These are phyloP conservation scores for Pterocarpus macrocarpus DNA, from an alignment of 306 rosid species.

Conservation along the genomic window DNA sequence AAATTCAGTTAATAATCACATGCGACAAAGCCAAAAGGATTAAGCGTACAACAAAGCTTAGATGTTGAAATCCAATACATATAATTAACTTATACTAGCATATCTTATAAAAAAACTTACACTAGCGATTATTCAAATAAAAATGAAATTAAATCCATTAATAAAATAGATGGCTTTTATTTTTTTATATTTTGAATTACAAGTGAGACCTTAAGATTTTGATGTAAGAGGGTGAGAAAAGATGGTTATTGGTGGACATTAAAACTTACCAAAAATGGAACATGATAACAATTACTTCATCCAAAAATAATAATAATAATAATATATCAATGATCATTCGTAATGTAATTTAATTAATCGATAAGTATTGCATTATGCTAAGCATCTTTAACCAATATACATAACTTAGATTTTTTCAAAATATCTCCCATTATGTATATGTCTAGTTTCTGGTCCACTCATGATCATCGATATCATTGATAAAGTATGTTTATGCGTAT, in stretches of 20 bases:
- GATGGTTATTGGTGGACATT: slow-evolving; percentile 28
- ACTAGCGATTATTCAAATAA: no score
- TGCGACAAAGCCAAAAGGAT: neutral
- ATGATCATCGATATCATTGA: slow-evolving; percentile 50
- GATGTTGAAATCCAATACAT: neutral
- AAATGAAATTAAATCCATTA: neutral
- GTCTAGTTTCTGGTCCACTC: slow-evolving; percentile 34
- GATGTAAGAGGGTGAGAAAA: slow-evolving; percentile 30
- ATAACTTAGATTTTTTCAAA: slow-evolving; percentile 36
- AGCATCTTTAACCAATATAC: slow-evolving; percentile 51
- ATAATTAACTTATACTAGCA: neutral
- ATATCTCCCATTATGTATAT: slow-evolving; percentile 9
- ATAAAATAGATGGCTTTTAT: neutral
- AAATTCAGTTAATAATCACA: neutral
- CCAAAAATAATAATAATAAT: slow-evolving; percentile 10
- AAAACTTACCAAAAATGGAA: slow-evolving; percentile 46
- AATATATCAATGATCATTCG: neutral
- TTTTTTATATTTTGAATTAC: neutral
- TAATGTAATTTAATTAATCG: slow-evolving; percentile 20
- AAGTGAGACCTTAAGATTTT: slow-evolving; percentile 25
- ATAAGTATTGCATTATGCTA: slow-evolving; percentile 26
- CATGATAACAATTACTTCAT: slow-evolving; percentile 38
- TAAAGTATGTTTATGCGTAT: slow-evolving; percentile 38
- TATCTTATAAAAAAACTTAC: neutral
- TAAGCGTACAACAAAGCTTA: neutral